Percentiles rank a stretch among this genome's conserved stretches.
Evolutionary conservation across 768 basidiomycete species (phyloP).

Genomic region (Harrya chromipes): DNA sequence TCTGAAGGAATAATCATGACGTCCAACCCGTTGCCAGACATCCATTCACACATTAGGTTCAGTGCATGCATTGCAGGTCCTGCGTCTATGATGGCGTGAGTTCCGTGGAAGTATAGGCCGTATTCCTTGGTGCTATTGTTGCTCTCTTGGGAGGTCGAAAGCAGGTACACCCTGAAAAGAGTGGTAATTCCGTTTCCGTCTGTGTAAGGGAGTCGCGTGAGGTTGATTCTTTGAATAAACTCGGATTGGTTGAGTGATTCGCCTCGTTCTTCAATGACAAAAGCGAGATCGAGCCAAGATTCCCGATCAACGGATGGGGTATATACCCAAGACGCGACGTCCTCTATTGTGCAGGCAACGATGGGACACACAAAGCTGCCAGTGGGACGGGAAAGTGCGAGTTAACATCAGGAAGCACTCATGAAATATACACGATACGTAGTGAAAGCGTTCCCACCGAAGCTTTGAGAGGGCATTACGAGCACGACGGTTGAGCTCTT

Average conservation of each 20-base stretch:
- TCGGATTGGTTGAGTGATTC: slow-evolving; percentile 8
- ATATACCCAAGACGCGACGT: slow-evolving; percentile 17
- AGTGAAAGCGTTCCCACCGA: slow-evolving; percentile 7
- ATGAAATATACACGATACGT: too few species aligned
- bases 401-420: too few species aligned
- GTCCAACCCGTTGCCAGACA: slow-evolving; percentile 12
- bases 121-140: slow-evolving; percentile 3
- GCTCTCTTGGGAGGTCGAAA: slow-evolving; percentile 3
- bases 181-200: neutral
- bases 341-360: slow-evolving; percentile 15
- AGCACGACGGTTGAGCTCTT: slow-evolving; percentile 6
- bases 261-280: slow-evolving; percentile 17
- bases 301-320: slow-evolving; percentile 20
- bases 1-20: slow-evolving; percentile 8
- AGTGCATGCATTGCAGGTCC: slow-evolving; percentile 21
- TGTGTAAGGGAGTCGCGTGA: slow-evolving; percentile 19
- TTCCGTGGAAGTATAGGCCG: slow-evolving; percentile 23
- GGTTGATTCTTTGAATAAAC: slow-evolving; percentile 18
- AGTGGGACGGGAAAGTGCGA: too few species aligned
- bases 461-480: slow-evolving; percentile 18
- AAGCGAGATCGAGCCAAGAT: slow-evolving; percentile 21
- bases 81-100: slow-evolving; percentile 23
- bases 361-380: slow-evolving; percentile 19
- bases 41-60: slow-evolving; percentile 24
- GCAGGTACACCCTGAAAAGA: slow-evolving; percentile 11